Base-by-base conservation (phyloP, 768 basidiomycete genomes). In the Hebeloma cylindrosporum region DNA sequence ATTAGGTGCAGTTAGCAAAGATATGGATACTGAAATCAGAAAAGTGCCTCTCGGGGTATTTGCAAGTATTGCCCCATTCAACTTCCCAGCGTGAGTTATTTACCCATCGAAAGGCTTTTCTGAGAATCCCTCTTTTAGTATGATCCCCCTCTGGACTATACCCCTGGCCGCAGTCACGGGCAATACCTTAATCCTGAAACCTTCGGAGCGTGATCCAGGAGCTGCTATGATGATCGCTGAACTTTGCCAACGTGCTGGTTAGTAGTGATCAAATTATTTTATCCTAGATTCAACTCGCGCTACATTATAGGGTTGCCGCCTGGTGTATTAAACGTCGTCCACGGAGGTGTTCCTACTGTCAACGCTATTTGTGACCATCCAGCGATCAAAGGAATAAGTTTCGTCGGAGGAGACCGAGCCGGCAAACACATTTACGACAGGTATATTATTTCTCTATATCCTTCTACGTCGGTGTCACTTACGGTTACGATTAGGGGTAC, bases 151-250 rank as follows among this genome's bases (percentile, higher is more conserved):
- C 5, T 98, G 95, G 95, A 85, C 92, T 0, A 93, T 97, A 53
- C 87, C 87, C 32, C 83, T 93, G 79, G 88, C 93, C 13, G 72
- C 82, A 17, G 84, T 84, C 7, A 93, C 91, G 0, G 95, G 95
- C 23, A 99, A 99, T 58, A 93, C 95, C 0, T 76, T 99, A 30
- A 77, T 99, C 48, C 73, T 99, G 49, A 99, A 99, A 59, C 95
- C 95, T 14, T 93, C 90, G 1, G 95, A 99, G 63, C 83, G 95
- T 18, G 94, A 96, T 61, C 95, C 95, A 10, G 95, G 95, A 36
- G 95, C 96, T 10, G 86, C 93, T 5, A 93, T 96, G 87, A 95
- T 99, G 43, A 93, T 99, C 49, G 93, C 93, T 23, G 95, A 99
- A 67, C 77, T 97, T 3, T 93, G 90, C 60, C 82, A 90, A 65